phyloP scores from a whole-genome alignment of 108 stramenopile species.

The Pseudonitzschia pungens region DNA sequence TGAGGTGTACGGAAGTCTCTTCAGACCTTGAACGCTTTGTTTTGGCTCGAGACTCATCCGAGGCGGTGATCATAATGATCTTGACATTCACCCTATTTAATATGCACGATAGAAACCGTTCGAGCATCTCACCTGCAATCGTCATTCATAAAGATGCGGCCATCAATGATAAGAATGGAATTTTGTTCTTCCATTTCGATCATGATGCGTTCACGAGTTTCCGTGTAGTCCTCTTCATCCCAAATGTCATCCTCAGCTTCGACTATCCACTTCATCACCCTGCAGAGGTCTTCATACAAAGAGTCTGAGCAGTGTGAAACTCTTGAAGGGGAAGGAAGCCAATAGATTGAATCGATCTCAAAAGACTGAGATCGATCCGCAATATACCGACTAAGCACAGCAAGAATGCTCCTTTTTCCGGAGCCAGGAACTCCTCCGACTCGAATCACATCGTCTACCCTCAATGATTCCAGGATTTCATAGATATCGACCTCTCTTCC shows the following conservation, averaged over 20 bases:
- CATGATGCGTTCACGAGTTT: conserved; percentile 27
- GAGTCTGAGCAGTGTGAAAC: conserved; percentile 17
- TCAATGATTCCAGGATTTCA: conserved; percentile 46
- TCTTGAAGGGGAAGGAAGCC: conserved; percentile 28
- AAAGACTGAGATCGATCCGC: conserved; percentile 31
- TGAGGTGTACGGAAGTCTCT: conserved; percentile 31
- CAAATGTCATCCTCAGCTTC: conserved; percentile 33
- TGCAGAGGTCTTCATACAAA: conserved; percentile 32
- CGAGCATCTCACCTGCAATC: conserved; percentile 33
- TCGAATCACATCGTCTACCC: conserved; percentile 52
- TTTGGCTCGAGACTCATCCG: conserved; percentile 13
- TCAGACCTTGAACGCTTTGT: conserved; percentile 29
- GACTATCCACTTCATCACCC: conserved; percentile 20
- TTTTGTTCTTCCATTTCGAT: conserved; percentile 24
- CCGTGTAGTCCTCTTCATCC: conserved; percentile 32
- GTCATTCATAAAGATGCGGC: conserved; percentile 30
- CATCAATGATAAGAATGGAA: conserved; percentile 38
- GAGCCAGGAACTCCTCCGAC: conserved; percentile 52
- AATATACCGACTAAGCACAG: conserved; percentile 31
- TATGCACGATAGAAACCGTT: conserved; percentile 26
- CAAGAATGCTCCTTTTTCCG: conserved; percentile 37
- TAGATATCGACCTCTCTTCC: conserved; percentile 74
- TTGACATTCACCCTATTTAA: conserved; percentile 36
- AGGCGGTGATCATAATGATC: conserved; percentile 34
- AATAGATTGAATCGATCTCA: conserved; percentile 18